These are phyloP conservation scores for Saccharomycopsis microspora DNA, from an alignment of 805 yeast species.

Conservation along the genomic window DNA sequence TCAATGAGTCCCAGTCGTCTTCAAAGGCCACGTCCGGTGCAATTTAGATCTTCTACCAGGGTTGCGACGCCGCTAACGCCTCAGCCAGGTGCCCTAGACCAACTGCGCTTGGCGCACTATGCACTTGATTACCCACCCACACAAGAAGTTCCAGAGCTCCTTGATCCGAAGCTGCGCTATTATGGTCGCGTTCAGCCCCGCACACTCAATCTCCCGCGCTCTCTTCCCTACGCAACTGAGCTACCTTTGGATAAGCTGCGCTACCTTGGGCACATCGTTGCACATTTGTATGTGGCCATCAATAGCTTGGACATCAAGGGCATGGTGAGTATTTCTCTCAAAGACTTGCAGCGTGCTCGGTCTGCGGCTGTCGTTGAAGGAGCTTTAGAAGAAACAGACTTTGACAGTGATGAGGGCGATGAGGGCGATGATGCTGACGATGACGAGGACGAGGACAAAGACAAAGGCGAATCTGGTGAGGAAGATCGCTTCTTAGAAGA, in stretches of 20 bases:
- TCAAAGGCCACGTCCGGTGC: not conserved
- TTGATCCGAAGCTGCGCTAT: slow-evolving; percentile 29
- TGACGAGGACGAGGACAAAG: slow-evolving; percentile 26
- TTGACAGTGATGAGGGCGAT: slow-evolving; percentile 27
- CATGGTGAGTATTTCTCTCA: slow-evolving; percentile 49
- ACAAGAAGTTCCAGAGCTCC: slow-evolving; percentile 24
- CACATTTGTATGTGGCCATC: slow-evolving; percentile 69
- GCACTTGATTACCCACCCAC: slow-evolving; percentile 37
- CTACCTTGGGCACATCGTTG: slow-evolving; percentile 69
- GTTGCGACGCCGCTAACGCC: slow-evolving; percentile 14
- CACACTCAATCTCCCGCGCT: slow-evolving; percentile 22
- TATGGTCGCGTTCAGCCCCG: slow-evolving; percentile 26
- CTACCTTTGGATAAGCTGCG: slow-evolving; percentile 53
- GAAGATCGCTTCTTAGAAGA: slow-evolving; percentile 28
- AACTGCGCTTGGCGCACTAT: slow-evolving; percentile 28
- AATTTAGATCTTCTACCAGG: not conserved
- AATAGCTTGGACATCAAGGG: slow-evolving; percentile 69
- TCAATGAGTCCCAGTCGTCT: not conserved
- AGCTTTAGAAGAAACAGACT: not conserved
- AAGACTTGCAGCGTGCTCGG: slow-evolving; percentile 32
- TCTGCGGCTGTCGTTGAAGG: not conserved
- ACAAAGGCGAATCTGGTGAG: slow-evolving; percentile 20
- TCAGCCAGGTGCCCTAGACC: slow-evolving; percentile 12
- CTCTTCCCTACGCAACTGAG: slow-evolving; percentile 71
- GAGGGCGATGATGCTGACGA: slow-evolving; percentile 29